A percentile compares a stretch with the other conserved stretches of the same genome.
phyloP scores from a whole-genome alignment of 164 flowering plant species.

The Liriodendron chinense region DNA sequence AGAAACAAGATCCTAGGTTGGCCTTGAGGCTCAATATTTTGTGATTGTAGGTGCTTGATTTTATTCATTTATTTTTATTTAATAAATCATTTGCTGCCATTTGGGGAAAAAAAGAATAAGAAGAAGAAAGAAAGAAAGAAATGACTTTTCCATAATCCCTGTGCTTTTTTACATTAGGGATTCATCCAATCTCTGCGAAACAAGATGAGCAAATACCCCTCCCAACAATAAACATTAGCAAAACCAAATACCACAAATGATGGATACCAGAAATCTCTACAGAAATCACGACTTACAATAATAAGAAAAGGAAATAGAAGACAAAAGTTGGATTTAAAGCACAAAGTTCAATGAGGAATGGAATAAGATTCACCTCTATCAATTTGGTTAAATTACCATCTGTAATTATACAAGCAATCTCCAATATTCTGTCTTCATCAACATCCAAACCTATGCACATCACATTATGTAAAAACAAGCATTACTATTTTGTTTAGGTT shows the following conservation, averaged over 20 bases:
- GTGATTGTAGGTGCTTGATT: too few relatives aligned
- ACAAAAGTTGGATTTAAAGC: background rate
- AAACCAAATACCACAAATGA: background rate
- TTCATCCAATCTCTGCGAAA: background rate
- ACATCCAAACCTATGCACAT: slow-evolving; percentile 60
- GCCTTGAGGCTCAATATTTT: too few relatives aligned
- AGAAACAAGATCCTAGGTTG: too few relatives aligned
- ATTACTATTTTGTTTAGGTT: background rate
- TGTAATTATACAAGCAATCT: slow-evolving; percentile 93
- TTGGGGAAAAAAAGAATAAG: too few relatives aligned
- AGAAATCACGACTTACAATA: background rate
- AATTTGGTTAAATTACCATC: slow-evolving; percentile 75
- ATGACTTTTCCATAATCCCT: background rate
- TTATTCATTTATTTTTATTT: background rate
- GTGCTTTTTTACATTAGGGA: background rate
- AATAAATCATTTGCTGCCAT: too few relatives aligned
- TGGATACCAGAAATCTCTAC: background rate
- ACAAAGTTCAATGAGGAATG: background rate
- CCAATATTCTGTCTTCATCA: slow-evolving; percentile 84
- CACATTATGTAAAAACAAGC: background rate
- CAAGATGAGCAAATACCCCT: background rate
- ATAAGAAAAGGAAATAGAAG: background rate
- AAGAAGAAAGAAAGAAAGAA: too few relatives aligned
- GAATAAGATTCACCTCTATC: slow-evolving; percentile 56
- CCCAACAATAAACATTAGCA: background rate